phyloP scores from a whole-genome alignment of 257 asterid species.

The Capsicum chinense region DNA sequence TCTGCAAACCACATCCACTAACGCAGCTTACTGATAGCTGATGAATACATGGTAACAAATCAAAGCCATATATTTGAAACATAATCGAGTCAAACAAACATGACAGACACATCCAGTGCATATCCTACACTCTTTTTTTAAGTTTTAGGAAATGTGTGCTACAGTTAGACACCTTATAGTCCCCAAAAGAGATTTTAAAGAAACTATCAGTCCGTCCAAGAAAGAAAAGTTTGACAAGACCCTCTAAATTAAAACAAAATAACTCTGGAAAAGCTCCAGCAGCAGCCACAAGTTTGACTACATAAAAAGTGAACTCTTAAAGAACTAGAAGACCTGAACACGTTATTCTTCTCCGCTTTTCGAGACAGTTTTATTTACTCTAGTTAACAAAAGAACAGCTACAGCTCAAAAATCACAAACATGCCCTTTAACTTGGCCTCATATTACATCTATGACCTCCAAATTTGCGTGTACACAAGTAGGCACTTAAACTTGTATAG shows the following conservation, averaged over 20 bases:
- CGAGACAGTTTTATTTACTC: background rate
- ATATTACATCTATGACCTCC: no score
- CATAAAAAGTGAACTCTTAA: background rate
- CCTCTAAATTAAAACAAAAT: conserved; percentile 2
- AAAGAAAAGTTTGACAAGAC: background rate
- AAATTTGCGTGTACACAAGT: no score
- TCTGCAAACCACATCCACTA: background rate
- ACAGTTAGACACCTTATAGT: background rate
- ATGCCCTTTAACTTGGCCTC: no score
- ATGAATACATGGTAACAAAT: background rate
- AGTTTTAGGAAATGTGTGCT: background rate
- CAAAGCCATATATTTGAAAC: background rate
- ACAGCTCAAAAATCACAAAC: background rate
- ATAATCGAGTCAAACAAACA: background rate
- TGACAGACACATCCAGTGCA: background rate
- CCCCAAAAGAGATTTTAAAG: background rate
- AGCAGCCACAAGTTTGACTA: background rate
- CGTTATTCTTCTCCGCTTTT: background rate
- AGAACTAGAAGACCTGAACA: background rate
- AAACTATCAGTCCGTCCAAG: background rate
- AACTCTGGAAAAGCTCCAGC: background rate
- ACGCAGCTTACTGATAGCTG: background rate
- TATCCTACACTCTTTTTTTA: background rate
- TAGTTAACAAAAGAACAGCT: background rate
- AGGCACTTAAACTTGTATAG: no score